A percentile compares a stretch with the other conserved stretches of the same genome.
phyloP scores from a whole-genome alignment of 306 rosid species.

The Quercus alba region DNA sequence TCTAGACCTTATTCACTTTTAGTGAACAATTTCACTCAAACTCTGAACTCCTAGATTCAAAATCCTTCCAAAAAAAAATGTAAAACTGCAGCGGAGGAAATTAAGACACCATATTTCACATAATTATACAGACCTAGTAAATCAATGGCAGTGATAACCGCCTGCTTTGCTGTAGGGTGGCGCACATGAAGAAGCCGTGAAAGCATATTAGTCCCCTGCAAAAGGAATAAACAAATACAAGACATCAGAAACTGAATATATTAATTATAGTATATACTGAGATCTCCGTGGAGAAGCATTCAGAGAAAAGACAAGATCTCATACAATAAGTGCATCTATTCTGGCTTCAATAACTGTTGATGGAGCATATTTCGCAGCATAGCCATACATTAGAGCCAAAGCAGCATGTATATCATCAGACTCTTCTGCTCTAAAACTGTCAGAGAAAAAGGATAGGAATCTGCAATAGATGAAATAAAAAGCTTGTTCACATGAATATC shows the following conservation, averaged over 20 bases:
- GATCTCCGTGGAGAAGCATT: slow-evolving; percentile 7
- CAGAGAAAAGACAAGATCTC: slow-evolving; percentile 43
- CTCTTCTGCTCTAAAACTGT: slow-evolving; percentile 73
- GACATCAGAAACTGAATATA: background rate
- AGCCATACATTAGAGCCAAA: slow-evolving; percentile 96
- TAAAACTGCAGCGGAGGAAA: background rate
- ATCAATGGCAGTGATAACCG: slow-evolving; percentile 94
- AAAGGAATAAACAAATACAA: background rate
- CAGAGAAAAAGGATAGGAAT: slow-evolving; percentile 83
- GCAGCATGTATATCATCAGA: slow-evolving; percentile 98
- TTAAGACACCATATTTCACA: background rate
- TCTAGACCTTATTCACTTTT: background rate
- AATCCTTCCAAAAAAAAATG: background rate
- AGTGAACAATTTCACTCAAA: no score
- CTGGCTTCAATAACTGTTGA: slow-evolving; percentile 97
- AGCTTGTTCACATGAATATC: background rate
- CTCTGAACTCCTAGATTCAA: background rate
- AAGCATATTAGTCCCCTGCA: slow-evolving; percentile 94
- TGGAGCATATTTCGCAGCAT: slow-evolving; percentile 98
- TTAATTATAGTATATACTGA: background rate
- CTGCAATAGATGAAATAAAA: slow-evolving; percentile 47
- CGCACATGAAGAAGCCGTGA: slow-evolving; percentile 92
- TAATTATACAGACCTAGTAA: slow-evolving; percentile 61
- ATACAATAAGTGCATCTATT: slow-evolving; percentile 94
- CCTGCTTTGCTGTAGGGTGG: slow-evolving; percentile 90